phyloP scores from a whole-genome alignment of 2,329 filamentous ascomycete species.

The Sporothrix brunneoviolacea region DNA sequence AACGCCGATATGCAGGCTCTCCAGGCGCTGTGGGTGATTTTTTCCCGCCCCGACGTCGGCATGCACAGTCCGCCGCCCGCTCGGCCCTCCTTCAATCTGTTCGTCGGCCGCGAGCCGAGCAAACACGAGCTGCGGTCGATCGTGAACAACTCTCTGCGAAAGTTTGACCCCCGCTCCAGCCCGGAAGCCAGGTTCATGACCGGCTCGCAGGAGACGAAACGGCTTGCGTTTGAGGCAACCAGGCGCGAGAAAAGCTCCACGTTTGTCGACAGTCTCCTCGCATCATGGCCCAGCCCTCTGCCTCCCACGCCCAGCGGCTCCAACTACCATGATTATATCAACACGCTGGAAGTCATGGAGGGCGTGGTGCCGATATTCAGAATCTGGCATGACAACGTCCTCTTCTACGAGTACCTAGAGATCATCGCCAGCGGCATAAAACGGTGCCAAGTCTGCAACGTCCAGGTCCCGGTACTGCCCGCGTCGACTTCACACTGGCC shows the following conservation, averaged over 20 bases:
- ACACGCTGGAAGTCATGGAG: constrained; percentile 2
- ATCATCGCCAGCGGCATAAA: not conserved
- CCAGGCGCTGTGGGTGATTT: not conserved
- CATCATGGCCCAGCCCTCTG: not conserved
- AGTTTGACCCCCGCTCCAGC: no score
- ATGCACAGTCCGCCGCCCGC: not conserved
- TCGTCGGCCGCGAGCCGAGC: not conserved
- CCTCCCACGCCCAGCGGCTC: not conserved
- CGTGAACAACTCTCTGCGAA: not conserved
- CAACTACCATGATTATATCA: not conserved
- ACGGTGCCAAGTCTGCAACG: not conserved
- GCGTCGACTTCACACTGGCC: not conserved
- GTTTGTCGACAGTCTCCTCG: not conserved
- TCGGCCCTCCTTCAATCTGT: not conserved
- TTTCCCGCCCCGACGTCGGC: not conserved
- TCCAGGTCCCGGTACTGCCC: not conserved
- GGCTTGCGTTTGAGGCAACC: no score
- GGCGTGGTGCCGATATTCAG: not conserved
- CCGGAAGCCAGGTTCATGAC: no score
- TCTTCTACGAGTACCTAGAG: constrained; percentile 1
- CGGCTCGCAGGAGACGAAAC: no score
- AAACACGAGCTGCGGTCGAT: not conserved
- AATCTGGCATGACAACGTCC: constrained; percentile 1
- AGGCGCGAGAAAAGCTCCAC: no score
- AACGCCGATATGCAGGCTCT: constrained; percentile 3